Conservation (phyloP, 2,329 filamentous ascomycete genomes). For the Scleromitrula shiraiana region DNA sequence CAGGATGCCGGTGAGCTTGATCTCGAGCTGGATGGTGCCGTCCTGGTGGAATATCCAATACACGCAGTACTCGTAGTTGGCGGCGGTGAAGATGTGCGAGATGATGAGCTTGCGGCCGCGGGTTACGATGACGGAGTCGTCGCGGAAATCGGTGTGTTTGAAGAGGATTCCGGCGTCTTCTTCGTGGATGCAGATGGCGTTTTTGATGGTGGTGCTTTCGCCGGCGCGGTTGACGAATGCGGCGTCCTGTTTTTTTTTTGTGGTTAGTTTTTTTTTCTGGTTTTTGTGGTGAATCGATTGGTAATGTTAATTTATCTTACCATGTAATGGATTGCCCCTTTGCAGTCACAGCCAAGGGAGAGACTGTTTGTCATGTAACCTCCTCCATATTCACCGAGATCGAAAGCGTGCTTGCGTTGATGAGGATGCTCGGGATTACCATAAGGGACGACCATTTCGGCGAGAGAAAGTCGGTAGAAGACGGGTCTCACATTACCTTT, state of each 20-base stretch:
- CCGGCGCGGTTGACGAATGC: conserved; percentile 74
- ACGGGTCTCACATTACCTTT: conserved; percentile 67
- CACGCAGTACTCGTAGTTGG: conserved; percentile 88
- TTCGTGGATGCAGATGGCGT: conserved; percentile 92
- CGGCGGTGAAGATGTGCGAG: conserved; percentile 88
- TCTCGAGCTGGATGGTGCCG: conserved; percentile 83
- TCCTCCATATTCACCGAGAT: conserved; percentile 72
- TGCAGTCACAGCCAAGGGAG: conserved; percentile 74
- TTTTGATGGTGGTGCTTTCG: conserved; percentile 74
- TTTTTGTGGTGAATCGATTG: not conserved
- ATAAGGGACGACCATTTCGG: conserved; percentile 92
- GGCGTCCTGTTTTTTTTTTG: conserved; percentile 40
- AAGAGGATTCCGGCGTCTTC: conserved; percentile 88
- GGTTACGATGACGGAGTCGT: conserved; percentile 79
- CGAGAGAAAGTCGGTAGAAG: conserved; percentile 82
- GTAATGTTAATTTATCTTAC: conserved; percentile 28
- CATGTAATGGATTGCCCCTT: conserved; percentile 85
- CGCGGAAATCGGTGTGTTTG: conserved; percentile 91
- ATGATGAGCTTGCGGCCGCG: conserved; percentile 79
- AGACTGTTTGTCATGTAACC: conserved; percentile 80
- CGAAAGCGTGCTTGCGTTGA: conserved; percentile 74
- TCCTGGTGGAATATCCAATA: conserved; percentile 93
- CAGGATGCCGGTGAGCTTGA: conserved; percentile 84
- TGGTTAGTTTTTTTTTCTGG: not conserved
- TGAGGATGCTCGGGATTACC: conserved; percentile 74